Percentiles rank a stretch among this genome's conserved stretches.
These are phyloP conservation scores for Arthrocladium fulminans DNA, from an alignment of 2,329 filamentous ascomycete genomes.

Conservation along the genomic window DNA sequence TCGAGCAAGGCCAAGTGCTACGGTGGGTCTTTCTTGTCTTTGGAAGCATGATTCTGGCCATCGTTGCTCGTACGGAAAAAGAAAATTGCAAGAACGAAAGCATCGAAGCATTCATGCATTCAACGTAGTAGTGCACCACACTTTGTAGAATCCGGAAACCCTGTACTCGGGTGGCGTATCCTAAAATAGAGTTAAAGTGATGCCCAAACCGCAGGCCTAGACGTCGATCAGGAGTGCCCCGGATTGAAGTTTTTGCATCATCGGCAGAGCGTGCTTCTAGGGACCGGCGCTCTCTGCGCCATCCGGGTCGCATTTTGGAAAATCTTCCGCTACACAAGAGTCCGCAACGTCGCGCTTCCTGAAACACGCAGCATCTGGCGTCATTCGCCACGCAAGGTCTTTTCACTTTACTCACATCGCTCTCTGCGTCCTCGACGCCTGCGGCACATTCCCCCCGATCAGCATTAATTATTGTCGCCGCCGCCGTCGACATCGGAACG, in stretches of 20 bases:
- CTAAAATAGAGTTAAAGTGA: not conserved
- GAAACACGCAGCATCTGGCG: constrained; percentile 7
- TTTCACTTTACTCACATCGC: not conserved
- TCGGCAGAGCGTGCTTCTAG: too few species aligned
- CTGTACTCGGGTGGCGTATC: not conserved
- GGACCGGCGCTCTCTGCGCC: too few species aligned
- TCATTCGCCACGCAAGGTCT: constrained; percentile 4
- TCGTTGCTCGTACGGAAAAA: too few species aligned
- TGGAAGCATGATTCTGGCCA: too few species aligned
- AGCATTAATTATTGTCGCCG: not conserved
- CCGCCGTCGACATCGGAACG: not conserved
- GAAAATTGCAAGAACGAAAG: too few species aligned
- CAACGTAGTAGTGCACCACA: too few species aligned
- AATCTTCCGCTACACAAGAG: not conserved
- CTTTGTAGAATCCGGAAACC: too few species aligned
- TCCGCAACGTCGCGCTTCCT: constrained; percentile 7
- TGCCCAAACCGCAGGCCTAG: not conserved
- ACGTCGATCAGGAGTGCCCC: not conserved
- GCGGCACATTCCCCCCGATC: not conserved
- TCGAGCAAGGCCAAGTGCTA: too few species aligned
- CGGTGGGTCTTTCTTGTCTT: too few species aligned
- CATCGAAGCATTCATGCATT: too few species aligned
- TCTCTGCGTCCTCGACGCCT: not conserved
- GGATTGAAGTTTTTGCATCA: too few species aligned
- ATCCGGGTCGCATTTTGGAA: too few species aligned